phyloP scores from a whole-genome alignment of 768 basidiomycete species.

The Boletellus sp. region DNA sequence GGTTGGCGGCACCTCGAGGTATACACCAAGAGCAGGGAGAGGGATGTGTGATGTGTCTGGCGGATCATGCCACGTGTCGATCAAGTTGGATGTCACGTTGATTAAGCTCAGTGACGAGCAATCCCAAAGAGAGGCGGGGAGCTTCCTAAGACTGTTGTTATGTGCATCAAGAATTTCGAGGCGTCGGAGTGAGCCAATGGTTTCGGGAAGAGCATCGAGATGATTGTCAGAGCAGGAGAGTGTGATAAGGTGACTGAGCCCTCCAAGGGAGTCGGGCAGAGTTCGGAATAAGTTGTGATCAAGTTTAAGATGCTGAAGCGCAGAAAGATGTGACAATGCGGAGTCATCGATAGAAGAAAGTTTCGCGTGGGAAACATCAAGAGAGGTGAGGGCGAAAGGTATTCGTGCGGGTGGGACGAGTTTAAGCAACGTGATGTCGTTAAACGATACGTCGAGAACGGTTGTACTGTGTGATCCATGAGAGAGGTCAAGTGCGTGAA shows the following conservation, averaged over 20 bases:
- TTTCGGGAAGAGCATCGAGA: conserved; percentile 68
- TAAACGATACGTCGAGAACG: conserved; percentile 71
- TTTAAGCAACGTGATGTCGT: conserved; percentile 81
- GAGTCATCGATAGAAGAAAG: conserved; percentile 78
- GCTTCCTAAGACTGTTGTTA: conserved; percentile 79
- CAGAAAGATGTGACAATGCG: conserved; percentile 66
- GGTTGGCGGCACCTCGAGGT: conserved; percentile 19
- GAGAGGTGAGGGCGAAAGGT: conserved; percentile 60
- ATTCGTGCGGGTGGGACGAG: conserved; percentile 47
- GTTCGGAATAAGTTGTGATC: conserved; percentile 84
- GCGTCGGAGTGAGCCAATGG: conserved; percentile 71
- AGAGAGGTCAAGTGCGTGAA: conserved; percentile 77
- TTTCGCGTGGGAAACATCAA: conserved; percentile 87
- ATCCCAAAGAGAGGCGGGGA: conserved; percentile 79
- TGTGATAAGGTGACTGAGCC: conserved; percentile 62
- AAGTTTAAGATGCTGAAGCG: conserved; percentile 67
- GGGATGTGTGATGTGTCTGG: conserved; percentile 35
- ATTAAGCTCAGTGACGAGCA: conserved; percentile 69
- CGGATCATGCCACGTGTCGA: conserved; percentile 70
- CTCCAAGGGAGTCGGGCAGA: conserved; percentile 80
- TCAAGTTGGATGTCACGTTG: conserved; percentile 86
- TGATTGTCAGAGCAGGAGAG: conserved; percentile 92
- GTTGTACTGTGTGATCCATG: conserved; percentile 61
- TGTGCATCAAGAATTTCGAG: conserved; percentile 81
- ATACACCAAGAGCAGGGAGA: conserved; percentile 18